Conservation (phyloP, 2,329 filamentous ascomycete species). For the Fusarium sp. region DNA sequence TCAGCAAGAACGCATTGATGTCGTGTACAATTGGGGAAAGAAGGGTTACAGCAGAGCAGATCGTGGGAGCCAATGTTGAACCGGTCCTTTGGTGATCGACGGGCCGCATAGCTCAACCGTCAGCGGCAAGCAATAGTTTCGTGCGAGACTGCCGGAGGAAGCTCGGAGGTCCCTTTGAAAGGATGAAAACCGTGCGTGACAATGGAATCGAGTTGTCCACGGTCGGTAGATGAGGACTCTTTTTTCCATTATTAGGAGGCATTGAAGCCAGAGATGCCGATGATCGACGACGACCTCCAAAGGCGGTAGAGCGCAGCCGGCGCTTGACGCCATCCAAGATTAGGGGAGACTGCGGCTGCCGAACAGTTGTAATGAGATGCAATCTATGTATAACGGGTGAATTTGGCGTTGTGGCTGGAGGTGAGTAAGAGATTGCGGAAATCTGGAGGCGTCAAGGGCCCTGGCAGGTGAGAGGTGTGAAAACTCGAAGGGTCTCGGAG, state of each 20-base stretch:
- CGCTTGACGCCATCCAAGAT: constrained; percentile 1
- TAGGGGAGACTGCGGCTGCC: neutral
- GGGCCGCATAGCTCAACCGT: neutral
- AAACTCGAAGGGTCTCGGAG: too few relatives aligned
- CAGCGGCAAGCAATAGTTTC: constrained; percentile 11
- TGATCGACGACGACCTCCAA: neutral
- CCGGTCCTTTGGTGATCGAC: constrained; percentile 1
- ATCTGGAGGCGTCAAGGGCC: constrained; percentile 3
- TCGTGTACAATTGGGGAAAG: neutral
- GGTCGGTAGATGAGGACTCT: neutral
- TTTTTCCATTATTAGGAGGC: neutral
- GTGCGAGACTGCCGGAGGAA: constrained; percentile 6
- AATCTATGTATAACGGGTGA: neutral
- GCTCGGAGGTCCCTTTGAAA: neutral
- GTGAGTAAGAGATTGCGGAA: neutral
- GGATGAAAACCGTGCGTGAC: neutral
- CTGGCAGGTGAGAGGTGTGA: neutral
- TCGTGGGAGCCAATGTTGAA: neutral
- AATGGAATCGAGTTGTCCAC: neutral
- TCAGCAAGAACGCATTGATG: neutral
- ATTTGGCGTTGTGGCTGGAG: constrained; percentile 1
- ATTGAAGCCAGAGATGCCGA: neutral
- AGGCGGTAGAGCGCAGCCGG: neutral
- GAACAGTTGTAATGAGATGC: neutral
- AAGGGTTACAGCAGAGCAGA: neutral